phyloP scores from a whole-genome alignment of 2,329 filamentous ascomycete genomes.

The Clonostachys rhizophaga region DNA sequence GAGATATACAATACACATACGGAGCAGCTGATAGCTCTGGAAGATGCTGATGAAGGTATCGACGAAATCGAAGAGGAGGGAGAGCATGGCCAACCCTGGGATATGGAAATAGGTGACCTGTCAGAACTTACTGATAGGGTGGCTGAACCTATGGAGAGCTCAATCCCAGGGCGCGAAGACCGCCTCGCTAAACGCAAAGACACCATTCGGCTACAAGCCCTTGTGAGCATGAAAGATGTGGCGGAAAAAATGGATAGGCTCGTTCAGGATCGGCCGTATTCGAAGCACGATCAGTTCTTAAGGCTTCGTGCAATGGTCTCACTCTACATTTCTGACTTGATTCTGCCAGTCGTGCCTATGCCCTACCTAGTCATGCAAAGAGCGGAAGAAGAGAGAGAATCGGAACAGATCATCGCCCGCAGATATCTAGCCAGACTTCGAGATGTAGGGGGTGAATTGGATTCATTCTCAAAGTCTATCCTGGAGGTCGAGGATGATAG shows the following conservation, averaged over 20 bases:
- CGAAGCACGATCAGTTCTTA: conserved; percentile 61
- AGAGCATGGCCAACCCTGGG: conserved; percentile 10
- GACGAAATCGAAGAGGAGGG: conserved; percentile 4
- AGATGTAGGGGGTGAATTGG: conserved; percentile 19
- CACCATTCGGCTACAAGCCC: conserved; percentile 41
- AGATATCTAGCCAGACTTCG: conserved; percentile 15
- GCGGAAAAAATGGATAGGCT: conserved; percentile 66
- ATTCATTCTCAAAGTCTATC: conserved; percentile 11
- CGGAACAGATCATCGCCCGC: conserved; percentile 20
- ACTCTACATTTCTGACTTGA: conserved; percentile 70
- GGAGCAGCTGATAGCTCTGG: conserved; percentile 44
- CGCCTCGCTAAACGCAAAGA: conserved; percentile 17
- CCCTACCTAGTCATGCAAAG: conserved; percentile 20
- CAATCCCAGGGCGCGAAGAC: background rate
- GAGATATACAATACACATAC: conserved; percentile 74
- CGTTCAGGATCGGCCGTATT: conserved; percentile 66
- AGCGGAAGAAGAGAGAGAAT: conserved; percentile 12
- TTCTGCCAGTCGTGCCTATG: conserved; percentile 30
- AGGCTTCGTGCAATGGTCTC: conserved; percentile 69
- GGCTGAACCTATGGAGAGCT: background rate
- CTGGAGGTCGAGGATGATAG: conserved; percentile 15
- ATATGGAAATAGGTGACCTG: conserved; percentile 12
- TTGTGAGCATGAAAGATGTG: conserved; percentile 57
- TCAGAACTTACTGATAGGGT: conserved; percentile 1
- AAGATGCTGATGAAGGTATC: conserved; percentile 25